phyloP scores from a whole-genome alignment of 2,329 filamentous ascomycete genomes.

The Periconia macrospinosa region DNA sequence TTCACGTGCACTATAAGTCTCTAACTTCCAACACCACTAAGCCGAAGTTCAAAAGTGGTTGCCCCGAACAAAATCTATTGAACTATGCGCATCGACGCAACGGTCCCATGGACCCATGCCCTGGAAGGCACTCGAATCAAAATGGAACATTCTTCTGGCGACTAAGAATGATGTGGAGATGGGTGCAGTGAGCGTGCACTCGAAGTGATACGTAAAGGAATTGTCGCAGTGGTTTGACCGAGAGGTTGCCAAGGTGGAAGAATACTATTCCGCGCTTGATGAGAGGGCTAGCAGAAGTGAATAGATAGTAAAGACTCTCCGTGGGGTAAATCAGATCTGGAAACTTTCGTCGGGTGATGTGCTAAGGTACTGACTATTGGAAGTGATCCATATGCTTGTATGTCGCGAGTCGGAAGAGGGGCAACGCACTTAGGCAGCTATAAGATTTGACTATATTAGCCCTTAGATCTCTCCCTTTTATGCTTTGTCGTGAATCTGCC shows the following conservation, averaged over 20 bases:
- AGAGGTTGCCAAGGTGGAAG: neutral
- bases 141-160: neutral
- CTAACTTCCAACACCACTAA: neutral
- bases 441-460: too few relatives aligned
- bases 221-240: neutral
- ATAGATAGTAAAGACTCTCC: neutral
- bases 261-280: neutral
- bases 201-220: neutral
- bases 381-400: too few relatives aligned
- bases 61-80: slow-evolving; percentile 15
- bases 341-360: neutral
- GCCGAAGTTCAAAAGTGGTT: neutral
- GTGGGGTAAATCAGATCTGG: neutral
- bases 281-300: neutral
- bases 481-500: too few relatives aligned
- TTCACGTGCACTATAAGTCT: neutral
- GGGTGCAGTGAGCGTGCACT: neutral
- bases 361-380: too few relatives aligned
- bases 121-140: neutral
- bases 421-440: too few relatives aligned
- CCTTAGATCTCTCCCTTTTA: too few relatives aligned
- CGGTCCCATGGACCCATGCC: slow-evolving; percentile 42
- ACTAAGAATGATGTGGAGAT: slow-evolving; percentile 2
- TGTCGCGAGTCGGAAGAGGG: too few relatives aligned
- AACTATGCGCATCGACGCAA: slow-evolving; percentile 37